Base-by-base conservation (phyloP, 78 protist genomes). In the Isochrysis galbana region DNA sequence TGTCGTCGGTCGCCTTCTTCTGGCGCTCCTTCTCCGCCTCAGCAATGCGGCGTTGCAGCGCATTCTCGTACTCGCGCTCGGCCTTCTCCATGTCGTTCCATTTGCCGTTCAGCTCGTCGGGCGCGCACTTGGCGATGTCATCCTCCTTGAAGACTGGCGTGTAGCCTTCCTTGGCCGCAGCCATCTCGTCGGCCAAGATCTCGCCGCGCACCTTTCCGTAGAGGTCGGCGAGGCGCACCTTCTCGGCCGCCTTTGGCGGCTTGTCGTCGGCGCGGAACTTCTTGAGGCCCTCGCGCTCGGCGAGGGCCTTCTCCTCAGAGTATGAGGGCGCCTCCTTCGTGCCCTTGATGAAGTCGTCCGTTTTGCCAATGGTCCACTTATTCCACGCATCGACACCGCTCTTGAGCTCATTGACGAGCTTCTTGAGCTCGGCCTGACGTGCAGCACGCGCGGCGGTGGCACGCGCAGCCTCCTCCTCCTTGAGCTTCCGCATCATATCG, bases 231-330 rank as follows among this genome's bases (percentile, higher is more conserved):
- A 61, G 74, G 36, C 23, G 74, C 74, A 32, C 23, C 74, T 61
- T 61, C 74, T 61, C 74, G 36, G 4, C 74, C 23, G n/a, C 74
- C 74, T 61, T 61, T 61, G 74, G 74, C 74, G 74, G 74, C 74
- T 61, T 61, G n/a, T 61, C 74, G 74, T 23, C 74, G 29, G n/a
- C 14, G 29, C 74, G 74, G 23, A 61, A 61, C n/a, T 61, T 21
- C n/a, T 61, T 61, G 74, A 51, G 61, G 29, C 61, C 61, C 61
- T 51, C 61, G 61, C 7, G 61, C 61, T 51, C 61, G 29, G 7
- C 14, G 29, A 19, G 29, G 61, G 29, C 7, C 29, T 14, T 7
- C 61, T 51, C 61, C 61, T 51, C 61, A 14, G 61, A 14, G 61
- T 51, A 51, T 7, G 61, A 51, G 61, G 61, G 61, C 61, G 61